Evolutionary conservation across 2,329 filamentous ascomycete species (phyloP).

Genomic region (Fusarium nurragi): DNA sequence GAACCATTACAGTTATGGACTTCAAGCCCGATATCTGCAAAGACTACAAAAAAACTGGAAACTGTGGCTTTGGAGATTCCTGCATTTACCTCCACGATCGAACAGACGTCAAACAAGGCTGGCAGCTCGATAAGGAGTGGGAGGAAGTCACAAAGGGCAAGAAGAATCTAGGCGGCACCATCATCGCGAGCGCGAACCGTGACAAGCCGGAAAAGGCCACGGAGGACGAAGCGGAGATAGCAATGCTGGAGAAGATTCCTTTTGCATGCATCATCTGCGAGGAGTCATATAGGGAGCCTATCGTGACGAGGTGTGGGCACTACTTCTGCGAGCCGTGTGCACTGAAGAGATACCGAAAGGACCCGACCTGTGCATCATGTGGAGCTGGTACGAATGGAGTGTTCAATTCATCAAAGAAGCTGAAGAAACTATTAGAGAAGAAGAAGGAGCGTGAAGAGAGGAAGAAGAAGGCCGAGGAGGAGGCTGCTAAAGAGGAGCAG

Average conservation of each 20-base stretch:
- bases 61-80: conserved; percentile 54
- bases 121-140: conserved; percentile 96
- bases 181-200: conserved; percentile 68
- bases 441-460: conserved; percentile 71
- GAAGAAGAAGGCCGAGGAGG: conserved; percentile 64
- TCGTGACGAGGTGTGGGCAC: conserved; percentile 91
- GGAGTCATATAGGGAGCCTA: conserved; percentile 78
- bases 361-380: conserved; percentile 87
- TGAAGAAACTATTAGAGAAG: conserved; percentile 82
- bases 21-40: conserved; percentile 95
- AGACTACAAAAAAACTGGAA: conserved; percentile 78
- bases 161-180: conserved; percentile 68
- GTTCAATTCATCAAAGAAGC: conserved; percentile 85
- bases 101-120: conserved; percentile 87
- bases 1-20: conserved; percentile 89
- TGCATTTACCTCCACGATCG: conserved; percentile 80
- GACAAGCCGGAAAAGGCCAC: conserved; percentile 46
- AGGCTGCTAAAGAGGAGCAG: conserved; percentile 55
- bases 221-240: conserved; percentile 69
- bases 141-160: conserved; percentile 81
- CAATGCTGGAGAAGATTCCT: conserved; percentile 82
- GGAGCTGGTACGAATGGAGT: conserved; percentile 86
- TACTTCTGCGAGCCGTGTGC: conserved; percentile 97
- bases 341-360: conserved; percentile 84
- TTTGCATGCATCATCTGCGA: conserved; percentile 91